These are phyloP conservation scores for Malania oleifera DNA, from an alignment of 164 flowering plant species.

Conservation along the genomic window DNA sequence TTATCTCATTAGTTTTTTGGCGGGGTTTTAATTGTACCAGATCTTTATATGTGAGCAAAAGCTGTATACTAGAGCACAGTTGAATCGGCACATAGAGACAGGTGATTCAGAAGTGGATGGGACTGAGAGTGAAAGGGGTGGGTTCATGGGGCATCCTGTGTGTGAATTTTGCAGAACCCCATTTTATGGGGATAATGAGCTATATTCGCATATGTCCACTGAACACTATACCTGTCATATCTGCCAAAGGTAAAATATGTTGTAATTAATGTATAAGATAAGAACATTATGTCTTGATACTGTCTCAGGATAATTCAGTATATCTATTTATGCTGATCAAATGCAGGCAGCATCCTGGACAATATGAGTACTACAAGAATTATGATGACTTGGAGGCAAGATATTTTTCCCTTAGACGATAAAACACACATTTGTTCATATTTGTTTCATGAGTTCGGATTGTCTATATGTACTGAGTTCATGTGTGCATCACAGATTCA, in stretches of 20 bases:
- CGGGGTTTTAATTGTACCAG: constrained; percentile 40
- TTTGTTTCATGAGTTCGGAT: background rate
- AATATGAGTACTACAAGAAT: constrained; percentile 77
- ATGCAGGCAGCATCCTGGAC: constrained; percentile 88
- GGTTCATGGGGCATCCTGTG: constrained; percentile 81
- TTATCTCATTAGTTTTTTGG: background rate
- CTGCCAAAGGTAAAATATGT: constrained; percentile 68
- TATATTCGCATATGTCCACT: constrained; percentile 81
- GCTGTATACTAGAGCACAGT: constrained; percentile 74
- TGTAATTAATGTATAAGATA: background rate
- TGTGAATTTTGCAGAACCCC: constrained; percentile 86
- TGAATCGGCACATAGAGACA: constrained; percentile 69
- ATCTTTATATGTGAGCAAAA: constrained; percentile 96
- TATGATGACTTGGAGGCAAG: constrained; percentile 92
- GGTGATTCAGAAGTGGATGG: constrained; percentile 98
- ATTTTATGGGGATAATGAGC: constrained; percentile 93
- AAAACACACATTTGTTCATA: background rate
- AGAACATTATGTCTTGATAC: background rate
- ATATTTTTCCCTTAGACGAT: background rate
- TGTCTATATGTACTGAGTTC: background rate
- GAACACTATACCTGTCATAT: constrained; percentile 94
- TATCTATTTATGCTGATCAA: background rate
- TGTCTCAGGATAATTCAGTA: background rate
- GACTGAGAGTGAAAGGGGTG: constrained; percentile 89
- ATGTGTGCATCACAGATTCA: constrained; percentile 50